Evolutionary conservation across 148 eudicot species (phyloP), one percentile per base, ranked within the genome.

Genomic region (Bassia scoparia): DNA sequence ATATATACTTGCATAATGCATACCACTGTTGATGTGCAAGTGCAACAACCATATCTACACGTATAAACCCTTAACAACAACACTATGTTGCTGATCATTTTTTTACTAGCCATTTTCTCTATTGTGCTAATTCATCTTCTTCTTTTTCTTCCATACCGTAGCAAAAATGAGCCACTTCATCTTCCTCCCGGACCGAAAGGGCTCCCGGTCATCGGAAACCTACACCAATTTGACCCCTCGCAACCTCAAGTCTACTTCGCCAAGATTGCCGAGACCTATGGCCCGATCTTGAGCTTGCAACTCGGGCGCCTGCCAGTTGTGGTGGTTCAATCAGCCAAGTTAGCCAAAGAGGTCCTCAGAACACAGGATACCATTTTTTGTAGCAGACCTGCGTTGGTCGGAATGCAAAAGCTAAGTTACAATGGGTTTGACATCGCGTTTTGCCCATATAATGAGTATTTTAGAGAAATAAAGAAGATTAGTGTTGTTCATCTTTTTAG

Each of bases 161-260:
- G 23, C 23, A 58, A 67, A 43, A 60, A 67, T 59, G 67, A 17
- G 8, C 26, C 50, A 59, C 21, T 35, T 68, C 60, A 73, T 30
- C 64, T 34, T 15, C 81, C 84, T 1, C 84, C 84, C 0, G 81
- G 84, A 0, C 84, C 81, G 26, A 74, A 44, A 59, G 81, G 84
- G 26, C 56, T 78, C 3, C 81, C 81, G 26, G 3, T 82, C 38
- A 74, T 78, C 0, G 82, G 84, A 61, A 82, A 71, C 67, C 50
- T 82, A 17, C 75, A 55, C 71, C 77, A 67, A 1, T 67, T 71
- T 27, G 74, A 69, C 71, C 8, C 55, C 55, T 38, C 23, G 4
- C 26, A 52, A 26, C 81, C 81, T 60, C 81, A 81, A 41, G 2
- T 77, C 3, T 60, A 64, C 73, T 59, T 77, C 5, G 37, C 77